Percentiles rank a stretch among this genome's conserved stretches.
Evolutionary conservation across 1,284 basidiomycete genomes (phyloP).

Genomic region (Kalmanozyma brasiliensis): DNA sequence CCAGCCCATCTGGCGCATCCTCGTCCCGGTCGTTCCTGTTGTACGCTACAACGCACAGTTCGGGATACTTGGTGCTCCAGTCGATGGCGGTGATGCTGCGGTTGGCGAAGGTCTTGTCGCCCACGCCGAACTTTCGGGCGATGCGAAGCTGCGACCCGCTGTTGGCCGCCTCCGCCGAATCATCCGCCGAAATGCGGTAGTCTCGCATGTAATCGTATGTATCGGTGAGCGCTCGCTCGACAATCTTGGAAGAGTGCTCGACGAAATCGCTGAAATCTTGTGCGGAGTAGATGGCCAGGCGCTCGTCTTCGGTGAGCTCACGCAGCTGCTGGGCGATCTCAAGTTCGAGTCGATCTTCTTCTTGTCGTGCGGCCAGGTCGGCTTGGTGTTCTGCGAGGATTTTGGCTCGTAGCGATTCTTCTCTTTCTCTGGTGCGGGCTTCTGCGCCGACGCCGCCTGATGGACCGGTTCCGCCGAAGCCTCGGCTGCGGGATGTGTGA

Average conservation of each 20-base stretch:
- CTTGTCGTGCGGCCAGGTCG: slow-evolving; percentile 58
- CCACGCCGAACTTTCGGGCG: slow-evolving; percentile 47
- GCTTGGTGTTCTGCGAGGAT: slow-evolving; percentile 62
- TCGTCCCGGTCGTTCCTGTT: slow-evolving; percentile 91
- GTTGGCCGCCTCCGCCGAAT: slow-evolving; percentile 72
- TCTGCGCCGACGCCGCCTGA: slow-evolving; percentile 69
- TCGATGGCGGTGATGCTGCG: slow-evolving; percentile 94
- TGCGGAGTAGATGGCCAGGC: slow-evolving; percentile 80
- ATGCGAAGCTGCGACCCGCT: slow-evolving; percentile 38
- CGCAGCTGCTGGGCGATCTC: slow-evolving; percentile 81
- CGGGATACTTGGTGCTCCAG: slow-evolving; percentile 98
- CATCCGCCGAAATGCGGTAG: slow-evolving; percentile 83
- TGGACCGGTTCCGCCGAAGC: slow-evolving; percentile 73
- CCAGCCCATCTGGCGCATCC: slow-evolving; percentile 83
- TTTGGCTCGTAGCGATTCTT: slow-evolving; percentile 32
- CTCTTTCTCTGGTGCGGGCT: slow-evolving; percentile 20
- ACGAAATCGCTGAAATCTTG: slow-evolving; percentile 93
- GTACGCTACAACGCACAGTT: slow-evolving; percentile 92
- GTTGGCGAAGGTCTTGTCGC: slow-evolving; percentile 72
- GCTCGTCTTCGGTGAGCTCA: slow-evolving; percentile 87
- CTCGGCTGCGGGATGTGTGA: slow-evolving; percentile 12
- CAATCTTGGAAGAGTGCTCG: slow-evolving; percentile 91
- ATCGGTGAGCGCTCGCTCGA: slow-evolving; percentile 94
- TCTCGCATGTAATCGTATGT: slow-evolving; percentile 96
- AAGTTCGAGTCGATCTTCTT: slow-evolving; percentile 74